Evolutionary conservation across 345 rosid species (phyloP), one percentile per base, ranked within the genome.

Genomic region (Hibiscus tridactylites): DNA sequence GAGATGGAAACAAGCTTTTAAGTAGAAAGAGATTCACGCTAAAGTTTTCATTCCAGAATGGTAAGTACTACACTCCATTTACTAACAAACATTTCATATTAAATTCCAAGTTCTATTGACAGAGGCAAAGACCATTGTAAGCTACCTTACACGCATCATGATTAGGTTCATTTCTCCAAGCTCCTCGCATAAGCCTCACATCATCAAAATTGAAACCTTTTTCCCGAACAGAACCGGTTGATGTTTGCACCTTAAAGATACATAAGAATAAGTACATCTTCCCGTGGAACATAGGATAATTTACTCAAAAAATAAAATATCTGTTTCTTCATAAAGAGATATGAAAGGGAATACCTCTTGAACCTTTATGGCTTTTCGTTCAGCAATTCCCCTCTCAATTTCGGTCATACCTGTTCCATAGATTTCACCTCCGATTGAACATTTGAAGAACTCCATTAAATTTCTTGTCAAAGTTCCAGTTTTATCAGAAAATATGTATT

Each of bases 401-500:
- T 96, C 99, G 72, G 98, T 96, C 79, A 89, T 65, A 72, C 99
- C 99, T 75, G 88, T 79, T 72, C 99, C 99, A 82, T 96, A 96
- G 59, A 83, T 81, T 83, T 87, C 90, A 73, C 97, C 99, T 78
- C 95, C 99, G 84, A 96, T 91, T 39, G 99, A 92, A 81, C 99
- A 92, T 85, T 96, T 96, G 76, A 96, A 96, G 79, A 96, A 96
- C 86, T 96, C 99, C 99, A 96, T 96, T 80, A 92, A 80, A 80
- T 96, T 96, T 81, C 99, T 86, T 13, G 99, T 96, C 78, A 96
- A 87, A 65, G 99, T 96, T 80, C 99, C 99, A 61, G 99, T 96
- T 88, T 92, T 96, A 82, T 96, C 98, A 54, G 99, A 92, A 83
- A 96, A 96, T 57, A 96, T 91, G 78, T 89, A 96, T 75, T 96